Evolutionary conservation across 768 basidiomycete species (phyloP).

Genomic region (Pleurotus citrinopileatus): DNA sequence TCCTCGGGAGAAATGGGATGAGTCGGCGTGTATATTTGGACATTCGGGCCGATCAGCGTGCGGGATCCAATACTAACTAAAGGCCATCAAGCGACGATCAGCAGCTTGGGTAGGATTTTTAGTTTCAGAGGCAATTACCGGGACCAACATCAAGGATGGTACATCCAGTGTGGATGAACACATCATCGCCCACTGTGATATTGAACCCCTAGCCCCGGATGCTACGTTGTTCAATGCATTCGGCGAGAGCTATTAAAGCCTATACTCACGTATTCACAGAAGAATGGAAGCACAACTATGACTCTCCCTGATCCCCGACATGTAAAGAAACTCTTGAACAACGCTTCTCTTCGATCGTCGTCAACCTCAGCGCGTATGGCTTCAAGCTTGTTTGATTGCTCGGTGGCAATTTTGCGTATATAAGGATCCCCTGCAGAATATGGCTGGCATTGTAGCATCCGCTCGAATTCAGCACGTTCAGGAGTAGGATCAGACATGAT

Average conservation of each 20-base stretch:
- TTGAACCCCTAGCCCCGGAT: background rate
- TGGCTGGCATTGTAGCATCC: conserved; percentile 1
- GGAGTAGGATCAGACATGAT: background rate
- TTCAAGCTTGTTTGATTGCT: background rate
- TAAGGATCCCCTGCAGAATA: conserved; percentile 5
- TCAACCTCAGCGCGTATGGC: background rate
- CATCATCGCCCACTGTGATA: background rate
- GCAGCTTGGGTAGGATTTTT: background rate
- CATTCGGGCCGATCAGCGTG: conserved; percentile 2
- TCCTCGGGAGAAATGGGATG: conserved; percentile 5
- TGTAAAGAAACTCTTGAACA: conserved; percentile 6
- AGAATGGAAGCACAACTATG: background rate
- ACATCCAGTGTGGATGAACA: conserved; percentile 4
- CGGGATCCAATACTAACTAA: background rate
- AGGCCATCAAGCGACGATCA: background rate
- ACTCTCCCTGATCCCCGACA: background rate
- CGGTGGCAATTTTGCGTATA: conserved; percentile 1
- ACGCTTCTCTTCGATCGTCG: background rate
- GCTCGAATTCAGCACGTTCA: conserved; percentile 4
- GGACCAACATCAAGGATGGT: conserved; percentile 4
- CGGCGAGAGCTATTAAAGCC: background rate
- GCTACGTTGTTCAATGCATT: background rate
- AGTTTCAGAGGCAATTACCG: background rate
- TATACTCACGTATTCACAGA: conserved; percentile 7
- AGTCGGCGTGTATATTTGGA: conserved; percentile 6